Base-by-base conservation (phyloP, 2,329 filamentous ascomycete genomes). In the Talaromyces sp. region DNA sequence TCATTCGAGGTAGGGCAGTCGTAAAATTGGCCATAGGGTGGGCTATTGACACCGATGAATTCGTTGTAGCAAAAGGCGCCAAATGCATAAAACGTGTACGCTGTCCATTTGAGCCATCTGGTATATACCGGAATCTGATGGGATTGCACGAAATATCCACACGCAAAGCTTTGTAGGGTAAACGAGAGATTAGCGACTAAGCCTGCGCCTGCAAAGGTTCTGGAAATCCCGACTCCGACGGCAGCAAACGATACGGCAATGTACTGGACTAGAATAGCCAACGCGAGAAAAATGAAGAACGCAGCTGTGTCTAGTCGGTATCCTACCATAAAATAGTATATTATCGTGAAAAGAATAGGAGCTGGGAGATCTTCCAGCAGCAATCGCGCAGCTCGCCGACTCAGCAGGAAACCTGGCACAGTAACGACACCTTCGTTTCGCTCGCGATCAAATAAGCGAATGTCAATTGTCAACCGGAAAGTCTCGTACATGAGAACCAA, bases 281-380 rank as follows among this genome's bases (percentile, higher is more conserved):
- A 79, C 2, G 81, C 78, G 64, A 92, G 88, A 75, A 91, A 92
- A 0, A 82, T 85, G 61, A 92, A 86, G 72, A 91, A 92, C 58
- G 88, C 84, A 1, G 68, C 73, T 0, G 81, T 83, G 9, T 86
- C 81, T 2, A 81, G 78, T 53, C 89, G 84, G 65, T 91, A 90
- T 0, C 88, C 88, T 7, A 85, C 84, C 87, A 92, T 91, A 70
- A 90, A 92, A 72, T 92, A 92, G 68, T 86, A 87, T 8, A 92
- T 87, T 1, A 86, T 74, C 6, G 86, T 86, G 68, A 88, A 92
- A 3, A 91, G 70, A 17, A 91, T 80, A 0, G 89, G 89, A 1
- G 91, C 88, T 0, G 88, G 87, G 0, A 92, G 68, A 67, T 92
- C 89, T 69, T 92, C 89, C 0, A 88, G 85, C 1, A 87, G 79